Base-by-base conservation (phyloP, 2,329 filamentous ascomycete genomes). In the Pseudogymnoascus sp. region DNA sequence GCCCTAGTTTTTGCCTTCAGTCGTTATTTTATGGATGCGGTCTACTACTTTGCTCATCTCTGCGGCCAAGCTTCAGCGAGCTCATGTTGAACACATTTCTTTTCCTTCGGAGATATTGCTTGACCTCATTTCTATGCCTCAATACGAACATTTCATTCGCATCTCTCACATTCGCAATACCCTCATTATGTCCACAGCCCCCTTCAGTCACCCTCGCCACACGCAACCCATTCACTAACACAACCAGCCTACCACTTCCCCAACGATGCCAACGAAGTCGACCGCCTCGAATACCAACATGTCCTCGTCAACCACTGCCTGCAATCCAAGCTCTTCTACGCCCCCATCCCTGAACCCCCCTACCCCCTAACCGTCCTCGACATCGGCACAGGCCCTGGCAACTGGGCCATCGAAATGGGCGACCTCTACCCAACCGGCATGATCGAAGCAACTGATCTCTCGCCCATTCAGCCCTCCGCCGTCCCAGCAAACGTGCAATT, bases 401-500 rank as follows among this genome's bases (percentile, higher is more conserved):
- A 83, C 70, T 89, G 86, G 86, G 83, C 85, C 17, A 84, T 89
- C 63, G 83, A 88, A 68, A 82, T 89, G 76, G 84, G 84, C 68
- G 81, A 84, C 68, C 68, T 76, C 58, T 88, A 85, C 64, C 85
- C 85, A 17, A 69, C 78, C 6, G 75, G 85, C 12, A 73, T 79
- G 64, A 78, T 90, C 31, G 79, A 81, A 58, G 87, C 85, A 41
- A 86, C 83, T 7, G 86, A 89, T 67, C 76, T 89, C 2, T 88
- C 84, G 1, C 85, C 86, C 1, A 84, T 88, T 21, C 86, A 89
- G 68, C 85, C 85, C 4, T 75, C 76, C 10, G 78, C 82, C 61
- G 84, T 90, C 1, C 88, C 89, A 0, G 81, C 82, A 15, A 92
- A 92, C 66, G 86, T 91, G 25, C 82, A 84, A 65, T 92, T 92